A percentile compares a stretch with the other conserved stretches of the same genome.
Evolutionary conservation across 2,329 filamentous ascomycete genomes (phyloP).

Genomic region (Aspergillus bombycis): DNA sequence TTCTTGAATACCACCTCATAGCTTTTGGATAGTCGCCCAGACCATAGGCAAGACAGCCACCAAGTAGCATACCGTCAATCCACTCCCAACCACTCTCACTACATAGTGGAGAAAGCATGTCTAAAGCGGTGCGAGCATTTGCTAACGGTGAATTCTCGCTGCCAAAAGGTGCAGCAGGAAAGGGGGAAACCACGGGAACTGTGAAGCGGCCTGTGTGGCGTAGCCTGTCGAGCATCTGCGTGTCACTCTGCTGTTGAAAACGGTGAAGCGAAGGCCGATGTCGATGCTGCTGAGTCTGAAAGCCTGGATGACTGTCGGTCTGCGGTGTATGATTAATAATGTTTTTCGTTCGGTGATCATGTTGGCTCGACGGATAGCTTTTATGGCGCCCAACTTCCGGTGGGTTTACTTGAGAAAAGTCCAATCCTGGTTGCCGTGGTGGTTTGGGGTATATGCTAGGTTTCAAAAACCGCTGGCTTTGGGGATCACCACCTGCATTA

Average conservation of each 20-base stretch:
- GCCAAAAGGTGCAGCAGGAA: conserved; percentile 34
- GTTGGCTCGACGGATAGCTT: conserved; percentile 42
- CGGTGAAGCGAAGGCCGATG: conserved; percentile 31
- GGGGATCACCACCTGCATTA: conserved; percentile 45
- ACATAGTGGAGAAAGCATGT: conserved; percentile 73
- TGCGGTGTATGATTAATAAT: conserved; percentile 16
- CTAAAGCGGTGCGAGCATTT: conserved; percentile 68
- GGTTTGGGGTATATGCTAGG: conserved; percentile 65
- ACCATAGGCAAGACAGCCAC: conserved; percentile 89
- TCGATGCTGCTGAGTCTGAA: conserved; percentile 19
- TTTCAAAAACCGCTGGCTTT: conserved; percentile 50
- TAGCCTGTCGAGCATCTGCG: conserved; percentile 33
- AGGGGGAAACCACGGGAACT: conserved; percentile 34
- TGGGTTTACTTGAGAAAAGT: conserved; percentile 45
- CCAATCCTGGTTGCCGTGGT: conserved; percentile 58
- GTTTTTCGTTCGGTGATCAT: conserved; percentile 32
- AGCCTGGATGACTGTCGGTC: conserved; percentile 19
- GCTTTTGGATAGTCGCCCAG: conserved; percentile 78
- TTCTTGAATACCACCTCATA: conserved; percentile 56
- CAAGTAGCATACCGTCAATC: conserved; percentile 89
- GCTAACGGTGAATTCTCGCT: conserved; percentile 50
- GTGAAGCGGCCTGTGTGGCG: conserved; percentile 37
- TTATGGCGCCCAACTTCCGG: conserved; percentile 35
- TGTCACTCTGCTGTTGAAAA: conserved; percentile 31
- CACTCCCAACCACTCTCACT: conserved; percentile 82